These are phyloP conservation scores for Colletotrichum spaethianum DNA, from an alignment of 2,329 filamentous ascomycete species.

Conservation along the genomic window DNA sequence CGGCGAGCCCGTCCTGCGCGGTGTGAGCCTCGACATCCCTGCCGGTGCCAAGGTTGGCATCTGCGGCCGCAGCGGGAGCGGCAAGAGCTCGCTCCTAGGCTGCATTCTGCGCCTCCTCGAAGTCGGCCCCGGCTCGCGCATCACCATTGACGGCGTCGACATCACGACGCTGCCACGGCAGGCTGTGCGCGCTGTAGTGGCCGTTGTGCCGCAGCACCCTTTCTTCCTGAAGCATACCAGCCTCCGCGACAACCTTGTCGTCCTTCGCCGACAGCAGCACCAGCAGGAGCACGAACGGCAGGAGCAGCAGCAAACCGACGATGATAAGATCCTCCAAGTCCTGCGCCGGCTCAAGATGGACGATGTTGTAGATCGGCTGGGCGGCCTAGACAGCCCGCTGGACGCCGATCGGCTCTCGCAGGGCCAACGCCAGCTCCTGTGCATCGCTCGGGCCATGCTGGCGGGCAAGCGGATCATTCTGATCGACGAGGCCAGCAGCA, in stretches of 20 bases:
- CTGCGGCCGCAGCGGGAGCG: conserved; percentile 90
- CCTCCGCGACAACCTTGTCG: conserved; percentile 55
- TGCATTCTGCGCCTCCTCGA: conserved; percentile 94
- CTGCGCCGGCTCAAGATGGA: conserved; percentile 40
- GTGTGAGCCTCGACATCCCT: background rate
- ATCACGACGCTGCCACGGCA: conserved; percentile 85
- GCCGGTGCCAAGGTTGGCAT: conserved; percentile 79
- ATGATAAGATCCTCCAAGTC: too few species aligned
- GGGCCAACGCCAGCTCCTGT: conserved; percentile 76
- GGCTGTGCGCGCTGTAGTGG: conserved; percentile 83
- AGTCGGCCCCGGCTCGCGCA: conserved; percentile 86
- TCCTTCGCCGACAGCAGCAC: too few species aligned
- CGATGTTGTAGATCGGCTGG: conserved; percentile 18
- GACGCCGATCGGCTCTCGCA: conserved; percentile 64
- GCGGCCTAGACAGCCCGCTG: conserved; percentile 54
- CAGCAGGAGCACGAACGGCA: too few species aligned
- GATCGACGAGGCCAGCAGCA: conserved; percentile 93
- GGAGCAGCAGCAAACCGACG: conserved; percentile 49
- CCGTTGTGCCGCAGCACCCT: conserved; percentile 67
- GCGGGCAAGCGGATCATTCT: conserved; percentile 79
- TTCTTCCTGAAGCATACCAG: conserved; percentile 69
- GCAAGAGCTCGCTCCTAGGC: conserved; percentile 93
- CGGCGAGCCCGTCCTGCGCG: too few species aligned
- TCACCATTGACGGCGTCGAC: conserved; percentile 91
- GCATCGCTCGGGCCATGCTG: conserved; percentile 71